Percentiles rank a stretch among this genome's conserved stretches.
Conservation (phyloP, 2,329 filamentous ascomycete genomes). For the Mariannaea elegans region DNA sequence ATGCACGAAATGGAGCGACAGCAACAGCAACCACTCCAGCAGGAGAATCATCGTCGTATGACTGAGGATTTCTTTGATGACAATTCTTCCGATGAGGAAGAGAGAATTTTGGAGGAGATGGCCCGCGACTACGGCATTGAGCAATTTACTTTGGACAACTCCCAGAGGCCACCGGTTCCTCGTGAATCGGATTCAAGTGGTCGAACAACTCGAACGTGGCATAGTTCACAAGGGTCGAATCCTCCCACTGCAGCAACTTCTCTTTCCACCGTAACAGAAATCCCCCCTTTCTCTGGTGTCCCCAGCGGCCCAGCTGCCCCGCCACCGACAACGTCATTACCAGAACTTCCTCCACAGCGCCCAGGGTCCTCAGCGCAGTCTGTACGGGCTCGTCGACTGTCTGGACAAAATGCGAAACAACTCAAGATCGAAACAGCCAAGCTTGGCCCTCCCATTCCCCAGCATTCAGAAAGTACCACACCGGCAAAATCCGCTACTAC, state of each 20-base stretch:
- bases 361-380: conserved; percentile 52
- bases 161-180: conserved; percentile 68
- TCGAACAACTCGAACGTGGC: conserved; percentile 80
- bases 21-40: conserved; percentile 41
- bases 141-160: conserved; percentile 73
- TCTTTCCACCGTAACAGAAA: conserved; percentile 75
- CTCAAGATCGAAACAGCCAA: conserved; percentile 84
- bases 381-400: conserved; percentile 80
- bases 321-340: conserved; percentile 59
- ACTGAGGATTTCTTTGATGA: conserved; percentile 70
- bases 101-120: conserved; percentile 86
- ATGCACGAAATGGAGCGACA: conserved; percentile 56
- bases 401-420: conserved; percentile 81
- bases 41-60: conserved; percentile 21
- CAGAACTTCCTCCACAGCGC: conserved; percentile 52
- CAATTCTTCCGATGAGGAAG: conserved; percentile 75
- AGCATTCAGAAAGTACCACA: conserved; percentile 21
- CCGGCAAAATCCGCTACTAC: conserved; percentile 25
- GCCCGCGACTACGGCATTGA: conserved; percentile 84
- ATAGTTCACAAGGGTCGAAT: conserved; percentile 80
- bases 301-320: conserved; percentile 48
- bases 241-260: conserved; percentile 55
- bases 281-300: conserved; percentile 34
- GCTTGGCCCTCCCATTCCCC: conserved; percentile 35
- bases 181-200: conserved; percentile 85